Evolutionary conservation across 148 eudicot species (phyloP), one percentile per base, ranked within the genome.

Genomic region (Diospyros kaki): DNA sequence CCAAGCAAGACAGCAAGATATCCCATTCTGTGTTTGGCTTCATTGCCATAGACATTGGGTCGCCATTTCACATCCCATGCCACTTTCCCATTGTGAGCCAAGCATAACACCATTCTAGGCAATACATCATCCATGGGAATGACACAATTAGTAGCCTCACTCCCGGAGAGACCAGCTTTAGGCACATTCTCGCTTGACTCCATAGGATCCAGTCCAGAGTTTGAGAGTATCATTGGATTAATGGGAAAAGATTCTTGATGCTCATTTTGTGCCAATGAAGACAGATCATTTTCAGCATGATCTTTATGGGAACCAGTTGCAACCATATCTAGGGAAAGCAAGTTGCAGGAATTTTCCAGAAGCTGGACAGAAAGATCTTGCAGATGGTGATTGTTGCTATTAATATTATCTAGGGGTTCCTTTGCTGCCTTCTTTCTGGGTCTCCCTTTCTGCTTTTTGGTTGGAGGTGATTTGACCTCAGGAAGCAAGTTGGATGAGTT

Each of bases 31-130:
- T 84, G 76, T 77, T 77, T 86, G 78, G 84, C 82, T 52, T 71
- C 75, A 66, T 85, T 68, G 54, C 80, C 82, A 76, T 12, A 66
- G 50, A 69, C 78, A 82, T 44, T 77, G 68, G 98, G 98, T 67
- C 82, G 78, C 97, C 97, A 95, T 80, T 95, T 95, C 69, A 89
- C 90, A 87, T 92, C 99, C 97, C 97, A 93, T 61, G 94, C 97
- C 77, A 95, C 96, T 82, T 93, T 91, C 65, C 97, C 99, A 89
- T 93, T 84, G 81, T 95, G 99, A 78, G 90, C 97, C 72, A 95
- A 76, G 77, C 99, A 89, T 72, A 93, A 80, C 80, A 90, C 86
- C 83, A 86, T 83, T 86, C 90, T 83, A 70, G 97, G 99, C 71
- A 91, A 84, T 73, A 81, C 73, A 76, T 75, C 80, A 81, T 87